phyloP scores from a whole-genome alignment of 306 rosid genomes.

The Quercus glauca region DNA sequence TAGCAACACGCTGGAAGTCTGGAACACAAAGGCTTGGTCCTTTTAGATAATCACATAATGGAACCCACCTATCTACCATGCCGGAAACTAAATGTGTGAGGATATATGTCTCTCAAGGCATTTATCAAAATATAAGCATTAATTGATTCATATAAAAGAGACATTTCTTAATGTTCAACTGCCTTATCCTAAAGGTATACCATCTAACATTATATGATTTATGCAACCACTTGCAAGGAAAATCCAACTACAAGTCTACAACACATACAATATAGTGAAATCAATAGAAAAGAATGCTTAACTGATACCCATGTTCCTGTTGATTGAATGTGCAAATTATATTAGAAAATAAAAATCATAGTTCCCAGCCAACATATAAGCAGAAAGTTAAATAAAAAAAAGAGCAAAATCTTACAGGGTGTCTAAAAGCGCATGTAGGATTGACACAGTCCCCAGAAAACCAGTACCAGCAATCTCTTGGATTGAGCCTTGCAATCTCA shows the following conservation, averaged over 20 bases:
- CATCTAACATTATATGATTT: neutral
- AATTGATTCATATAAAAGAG: neutral
- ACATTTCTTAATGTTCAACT: neutral
- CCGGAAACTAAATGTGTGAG: neutral
- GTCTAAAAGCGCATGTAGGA: slow-evolving; percentile 80
- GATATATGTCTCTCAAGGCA: neutral
- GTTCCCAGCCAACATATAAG: neutral
- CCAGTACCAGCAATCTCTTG: slow-evolving; percentile 94
- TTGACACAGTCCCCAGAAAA: slow-evolving; percentile 70
- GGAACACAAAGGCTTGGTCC: neutral
- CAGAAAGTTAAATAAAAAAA: neutral
- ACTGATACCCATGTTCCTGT: slow-evolving; percentile 1
- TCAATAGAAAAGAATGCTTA: neutral
- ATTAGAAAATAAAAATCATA: neutral
- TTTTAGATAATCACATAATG: neutral
- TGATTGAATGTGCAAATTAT: neutral
- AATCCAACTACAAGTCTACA: neutral
- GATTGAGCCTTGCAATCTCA: slow-evolving; percentile 84
- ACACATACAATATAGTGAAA: neutral
- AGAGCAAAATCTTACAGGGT: slow-evolving; percentile 62
- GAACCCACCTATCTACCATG: neutral
- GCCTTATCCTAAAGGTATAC: neutral
- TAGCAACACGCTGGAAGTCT: neutral
- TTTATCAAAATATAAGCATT: neutral
- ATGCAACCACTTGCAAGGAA: neutral